Evolutionary conservation across 345 rosid species (phyloP).

Genomic region (Citrus sinensis): DVS_A1.0 CM039168.1:6623501-6624000

Average conservation of each 20-base stretch:
- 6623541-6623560: conserved; percentile 70
- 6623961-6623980: conserved; percentile 97
- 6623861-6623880: not conserved
- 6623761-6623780: not conserved
- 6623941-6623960: conserved; percentile 65
- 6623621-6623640: not conserved
- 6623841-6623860: not conserved
- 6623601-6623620: not conserved
- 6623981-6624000: conserved; percentile 82
- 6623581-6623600: not conserved
- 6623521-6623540: conserved; percentile 97
- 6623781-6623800: not conserved
- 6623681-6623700: not conserved
- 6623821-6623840: not conserved
- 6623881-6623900: conserved; percentile 3
- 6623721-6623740: not conserved
- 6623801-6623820: not conserved
- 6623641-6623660: not conserved
- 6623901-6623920: not conserved
- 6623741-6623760: not conserved
- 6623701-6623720: not conserved
- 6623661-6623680: not conserved
- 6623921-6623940: not conserved
- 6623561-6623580: conserved; percentile 7
- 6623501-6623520: conserved; percentile 91